Conservation (phyloP, 176 grass and related monocot genomes). For the Saccharum officinarum region DNA sequence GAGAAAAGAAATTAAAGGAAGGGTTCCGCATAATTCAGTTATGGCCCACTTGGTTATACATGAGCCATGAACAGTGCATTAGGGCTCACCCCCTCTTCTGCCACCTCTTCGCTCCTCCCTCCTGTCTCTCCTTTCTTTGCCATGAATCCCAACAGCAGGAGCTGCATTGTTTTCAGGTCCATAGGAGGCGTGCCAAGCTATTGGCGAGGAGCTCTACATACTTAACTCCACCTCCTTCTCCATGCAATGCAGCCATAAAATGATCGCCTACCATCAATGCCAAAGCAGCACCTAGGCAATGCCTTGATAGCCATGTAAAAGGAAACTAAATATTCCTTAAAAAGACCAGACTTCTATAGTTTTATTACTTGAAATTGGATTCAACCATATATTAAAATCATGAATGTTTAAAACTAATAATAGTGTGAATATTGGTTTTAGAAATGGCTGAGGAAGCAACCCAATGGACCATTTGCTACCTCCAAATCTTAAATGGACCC, state of each 20-base stretch:
- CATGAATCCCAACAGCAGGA: not conserved
- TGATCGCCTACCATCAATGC: not conserved
- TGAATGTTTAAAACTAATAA: not conserved
- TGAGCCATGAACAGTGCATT: not conserved
- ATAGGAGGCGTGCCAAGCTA: not conserved
- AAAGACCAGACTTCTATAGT: not conserved
- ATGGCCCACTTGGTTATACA: not conserved
- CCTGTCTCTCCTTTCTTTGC: not conserved
- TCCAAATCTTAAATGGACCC: slow-evolving; percentile 3
- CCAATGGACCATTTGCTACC: not conserved
- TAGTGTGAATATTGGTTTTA: slow-evolving; percentile 13
- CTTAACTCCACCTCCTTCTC: not conserved
- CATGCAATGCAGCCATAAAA: not conserved
- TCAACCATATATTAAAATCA: not conserved
- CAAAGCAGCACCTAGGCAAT: not conserved
- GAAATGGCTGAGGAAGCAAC: not conserved
- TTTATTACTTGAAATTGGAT: slow-evolving; percentile 1
- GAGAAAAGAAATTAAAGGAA: not conserved
- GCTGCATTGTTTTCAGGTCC: not conserved
- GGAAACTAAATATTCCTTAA: slow-evolving; percentile 1
- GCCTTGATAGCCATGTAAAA: not conserved
- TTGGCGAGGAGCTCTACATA: not conserved
- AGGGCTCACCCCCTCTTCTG: not conserved
- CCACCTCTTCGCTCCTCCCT: not conserved
- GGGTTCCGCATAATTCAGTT: not conserved